Evolutionary conservation across 352 stramenopile species (phyloP).

Genomic region (Blastocystis sp.): DNA sequence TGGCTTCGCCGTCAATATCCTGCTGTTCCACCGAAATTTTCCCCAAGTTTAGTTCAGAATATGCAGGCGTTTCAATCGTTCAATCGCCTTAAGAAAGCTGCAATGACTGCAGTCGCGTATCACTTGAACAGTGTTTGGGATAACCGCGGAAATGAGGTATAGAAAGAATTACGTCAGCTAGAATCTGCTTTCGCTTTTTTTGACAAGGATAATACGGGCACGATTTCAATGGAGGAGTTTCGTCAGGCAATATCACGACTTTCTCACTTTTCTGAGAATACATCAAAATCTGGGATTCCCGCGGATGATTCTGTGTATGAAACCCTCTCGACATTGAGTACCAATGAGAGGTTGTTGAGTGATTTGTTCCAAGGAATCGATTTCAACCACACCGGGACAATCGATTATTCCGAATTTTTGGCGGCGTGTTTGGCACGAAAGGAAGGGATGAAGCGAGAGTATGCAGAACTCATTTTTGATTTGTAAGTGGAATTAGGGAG

Average conservation of each 20-base stretch:
- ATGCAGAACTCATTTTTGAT: constrained; percentile 42
- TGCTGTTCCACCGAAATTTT: not conserved
- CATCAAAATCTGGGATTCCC: not conserved
- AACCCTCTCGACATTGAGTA: not conserved
- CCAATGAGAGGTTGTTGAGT: not conserved
- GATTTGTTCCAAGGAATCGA: constrained; percentile 26
- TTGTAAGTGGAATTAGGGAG: not conserved
- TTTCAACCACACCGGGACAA: constrained; percentile 34
- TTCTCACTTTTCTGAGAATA: not conserved
- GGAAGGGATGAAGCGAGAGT: constrained; percentile 47
- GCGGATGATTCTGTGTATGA: not conserved
- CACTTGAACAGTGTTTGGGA: constrained; percentile 1
- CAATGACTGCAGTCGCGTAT: constrained; percentile 36
- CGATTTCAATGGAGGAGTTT: constrained; percentile 42
- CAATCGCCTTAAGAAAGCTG: constrained; percentile 30
- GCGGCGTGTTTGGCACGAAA: constrained; percentile 48
- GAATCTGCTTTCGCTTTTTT: constrained; percentile 21
- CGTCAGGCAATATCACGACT: not conserved
- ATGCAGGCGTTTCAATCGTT: not conserved
- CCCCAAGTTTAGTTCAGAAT: constrained; percentile 1
- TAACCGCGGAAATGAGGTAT: not conserved
- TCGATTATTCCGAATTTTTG: constrained; percentile 52
- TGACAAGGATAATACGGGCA: not conserved
- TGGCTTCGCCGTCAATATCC: not conserved
- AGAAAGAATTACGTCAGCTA: not conserved